Evolutionary conservation across 306 rosid species (phyloP).

Genomic region (Elaeagnus macrophylla): DNA sequence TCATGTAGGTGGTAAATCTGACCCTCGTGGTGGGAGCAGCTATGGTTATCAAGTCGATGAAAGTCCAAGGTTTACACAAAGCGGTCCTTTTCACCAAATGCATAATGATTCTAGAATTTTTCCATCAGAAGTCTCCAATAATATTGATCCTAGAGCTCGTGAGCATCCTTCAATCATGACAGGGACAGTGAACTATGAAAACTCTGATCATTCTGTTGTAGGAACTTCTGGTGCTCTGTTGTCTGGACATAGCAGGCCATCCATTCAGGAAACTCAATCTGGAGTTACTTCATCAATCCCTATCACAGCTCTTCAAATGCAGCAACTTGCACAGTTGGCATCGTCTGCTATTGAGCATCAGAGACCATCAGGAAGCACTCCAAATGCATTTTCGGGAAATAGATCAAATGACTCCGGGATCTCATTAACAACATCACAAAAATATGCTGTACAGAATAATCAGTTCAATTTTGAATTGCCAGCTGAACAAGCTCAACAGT

Average conservation of each 20-base stretch:
- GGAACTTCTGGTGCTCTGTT: slow-evolving; percentile 40
- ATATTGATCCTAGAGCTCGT: slow-evolving; percentile 33
- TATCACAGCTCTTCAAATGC: slow-evolving; percentile 48
- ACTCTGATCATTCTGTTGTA: slow-evolving; percentile 26
- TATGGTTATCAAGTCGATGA: slow-evolving; percentile 53
- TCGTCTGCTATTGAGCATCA: slow-evolving; percentile 70
- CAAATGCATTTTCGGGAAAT: slow-evolving; percentile 22
- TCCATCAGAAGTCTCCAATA: slow-evolving; percentile 32
- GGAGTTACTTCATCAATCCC: slow-evolving; percentile 35
- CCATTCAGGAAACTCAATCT: slow-evolving; percentile 34
- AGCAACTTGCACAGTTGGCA: slow-evolving; percentile 73
- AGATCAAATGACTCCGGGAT: slow-evolving; percentile 30
- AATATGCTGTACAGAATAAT: slow-evolving; percentile 34
- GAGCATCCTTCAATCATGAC: slow-evolving; percentile 31
- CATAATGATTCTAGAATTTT: slow-evolving; percentile 38
- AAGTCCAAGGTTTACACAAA: slow-evolving; percentile 30
- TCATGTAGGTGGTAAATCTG: slow-evolving; percentile 24
- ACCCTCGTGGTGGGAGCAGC: slow-evolving; percentile 38
- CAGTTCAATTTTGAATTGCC: slow-evolving; percentile 45
- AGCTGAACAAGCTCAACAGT: slow-evolving; percentile 39
- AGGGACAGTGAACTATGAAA: slow-evolving; percentile 31
- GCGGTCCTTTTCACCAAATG: slow-evolving; percentile 42
- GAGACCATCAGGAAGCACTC: slow-evolving; percentile 46
- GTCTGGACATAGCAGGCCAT: slow-evolving; percentile 25
- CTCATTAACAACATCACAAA: slow-evolving; percentile 40